These are phyloP conservation scores for Umbelopsis vinacea DNA, from an alignment of 192 early-diverging fungal genomes.

Conservation along the genomic window DNA sequence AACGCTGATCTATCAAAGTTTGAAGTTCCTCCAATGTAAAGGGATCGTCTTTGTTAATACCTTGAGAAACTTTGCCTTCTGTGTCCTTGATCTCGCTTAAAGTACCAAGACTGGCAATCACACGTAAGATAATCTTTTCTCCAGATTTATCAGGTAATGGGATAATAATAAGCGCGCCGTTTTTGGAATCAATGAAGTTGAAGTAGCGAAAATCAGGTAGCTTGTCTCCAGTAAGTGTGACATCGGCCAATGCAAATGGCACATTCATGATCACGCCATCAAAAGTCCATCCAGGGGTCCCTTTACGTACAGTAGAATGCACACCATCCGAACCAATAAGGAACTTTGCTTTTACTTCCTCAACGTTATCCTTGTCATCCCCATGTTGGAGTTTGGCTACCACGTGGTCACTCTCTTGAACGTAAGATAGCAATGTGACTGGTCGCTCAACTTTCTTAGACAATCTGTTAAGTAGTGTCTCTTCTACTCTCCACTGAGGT, in stretches of 20 bases:
- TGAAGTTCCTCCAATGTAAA: constrained; percentile 18
- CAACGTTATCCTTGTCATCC: background rate
- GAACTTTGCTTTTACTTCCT: constrained; percentile 22
- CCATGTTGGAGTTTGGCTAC: background rate
- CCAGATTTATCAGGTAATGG: background rate
- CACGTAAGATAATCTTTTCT: background rate
- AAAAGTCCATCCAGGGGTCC: constrained; percentile 24
- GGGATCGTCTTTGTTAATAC: background rate
- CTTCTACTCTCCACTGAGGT: constrained; percentile 26
- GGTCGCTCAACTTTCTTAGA: constrained; percentile 27
- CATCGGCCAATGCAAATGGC: constrained; percentile 30
- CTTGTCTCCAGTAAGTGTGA: constrained; percentile 24
- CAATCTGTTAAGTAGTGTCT: background rate
- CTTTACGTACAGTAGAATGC: constrained; percentile 38
- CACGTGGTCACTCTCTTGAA: constrained; percentile 24
- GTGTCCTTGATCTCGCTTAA: background rate
- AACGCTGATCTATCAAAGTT: constrained; percentile 5
- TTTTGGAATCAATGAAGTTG: background rate
- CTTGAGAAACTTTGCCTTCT: background rate
- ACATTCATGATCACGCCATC: constrained; percentile 21
- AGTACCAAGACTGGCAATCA: background rate
- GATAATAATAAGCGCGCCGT: background rate
- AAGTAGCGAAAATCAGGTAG: constrained; percentile 2
- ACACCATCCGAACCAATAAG: constrained; percentile 42
- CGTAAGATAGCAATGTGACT: constrained; percentile 19